Conservation (phyloP, 2,329 filamentous ascomycete genomes). For the Aspergillus sp. region DNA sequence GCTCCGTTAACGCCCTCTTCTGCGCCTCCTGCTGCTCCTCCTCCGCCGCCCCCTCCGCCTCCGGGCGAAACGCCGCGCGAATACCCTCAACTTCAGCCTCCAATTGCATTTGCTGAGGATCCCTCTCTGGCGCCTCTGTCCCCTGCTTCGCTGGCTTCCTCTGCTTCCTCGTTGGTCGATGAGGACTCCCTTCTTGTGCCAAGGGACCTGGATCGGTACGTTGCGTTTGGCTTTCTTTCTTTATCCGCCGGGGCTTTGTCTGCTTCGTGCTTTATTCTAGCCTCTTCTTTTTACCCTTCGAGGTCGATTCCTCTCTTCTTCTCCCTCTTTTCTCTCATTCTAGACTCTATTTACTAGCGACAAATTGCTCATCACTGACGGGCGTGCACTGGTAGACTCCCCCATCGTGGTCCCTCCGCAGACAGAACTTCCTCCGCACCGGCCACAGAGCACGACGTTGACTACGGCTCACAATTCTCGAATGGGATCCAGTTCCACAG, state of each 20-base stretch:
- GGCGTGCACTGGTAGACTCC: conserved; percentile 27
- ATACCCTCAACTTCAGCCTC: conserved; percentile 5
- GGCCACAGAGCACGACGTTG: conserved; percentile 21
- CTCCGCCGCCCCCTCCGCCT: conserved; percentile 13
- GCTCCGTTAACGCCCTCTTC: conserved; percentile 33
- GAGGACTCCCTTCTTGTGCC: conserved; percentile 24
- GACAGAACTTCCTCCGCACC: conserved; percentile 23
- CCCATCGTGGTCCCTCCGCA: conserved; percentile 30
- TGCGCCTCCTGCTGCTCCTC: conserved; percentile 13
- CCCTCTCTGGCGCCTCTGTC: conserved; percentile 4
- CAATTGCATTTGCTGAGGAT: background rate
- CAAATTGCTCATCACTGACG: background rate
- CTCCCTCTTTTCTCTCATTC: background rate
- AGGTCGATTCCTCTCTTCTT: background rate
- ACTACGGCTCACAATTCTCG: conserved; percentile 26
- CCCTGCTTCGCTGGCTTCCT: conserved; percentile 18
- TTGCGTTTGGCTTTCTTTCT: conserved; percentile 4
- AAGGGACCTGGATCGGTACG: conserved; percentile 37
- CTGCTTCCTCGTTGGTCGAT: conserved; percentile 15
- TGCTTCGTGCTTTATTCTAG: background rate
- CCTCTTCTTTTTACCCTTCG: background rate
- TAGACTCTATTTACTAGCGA: background rate
- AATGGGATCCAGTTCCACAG: conserved; percentile 34
- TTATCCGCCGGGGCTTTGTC: conserved; percentile 3
- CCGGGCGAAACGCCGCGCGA: conserved; percentile 16